phyloP scores from a whole-genome alignment of 345 rosid genomes.

The Passiflora organensis region DNA sequence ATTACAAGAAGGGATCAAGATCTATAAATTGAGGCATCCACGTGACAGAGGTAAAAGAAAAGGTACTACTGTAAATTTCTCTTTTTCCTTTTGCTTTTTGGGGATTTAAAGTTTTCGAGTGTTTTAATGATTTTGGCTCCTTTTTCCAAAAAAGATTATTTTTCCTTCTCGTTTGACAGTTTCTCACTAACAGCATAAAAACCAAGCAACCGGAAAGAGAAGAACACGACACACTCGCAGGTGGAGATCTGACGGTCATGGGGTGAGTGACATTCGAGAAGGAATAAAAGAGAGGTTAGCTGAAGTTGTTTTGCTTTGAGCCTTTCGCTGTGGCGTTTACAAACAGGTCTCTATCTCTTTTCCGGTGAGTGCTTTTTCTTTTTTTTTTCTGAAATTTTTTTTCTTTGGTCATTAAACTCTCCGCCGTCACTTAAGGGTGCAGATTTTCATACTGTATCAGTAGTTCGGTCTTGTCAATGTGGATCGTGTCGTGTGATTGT shows the following conservation, averaged over 20 bases:
- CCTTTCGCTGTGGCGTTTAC: not conserved
- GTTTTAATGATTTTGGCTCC: not conserved
- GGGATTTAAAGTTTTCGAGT: no score
- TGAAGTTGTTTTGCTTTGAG: constrained; percentile 1
- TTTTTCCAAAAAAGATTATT: not conserved
- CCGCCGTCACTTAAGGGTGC: not conserved
- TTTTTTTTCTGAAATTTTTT: not conserved
- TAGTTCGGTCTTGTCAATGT: not conserved
- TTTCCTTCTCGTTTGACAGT: constrained; percentile 12
- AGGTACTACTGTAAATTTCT: no score
- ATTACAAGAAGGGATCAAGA: no score
- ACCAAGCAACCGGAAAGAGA: constrained; percentile 21
- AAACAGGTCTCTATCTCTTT: not conserved
- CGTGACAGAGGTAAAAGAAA: no score
- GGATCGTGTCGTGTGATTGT: not conserved
- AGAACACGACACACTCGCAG: constrained; percentile 1
- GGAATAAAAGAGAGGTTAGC: constrained; percentile 10
- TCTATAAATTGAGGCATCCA: no score
- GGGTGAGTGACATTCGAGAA: constrained; percentile 25
- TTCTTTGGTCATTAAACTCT: not conserved
- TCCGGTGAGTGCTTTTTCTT: constrained; percentile 16
- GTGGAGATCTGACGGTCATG: constrained; percentile 35
- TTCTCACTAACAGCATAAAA: constrained; percentile 12
- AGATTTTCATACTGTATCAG: no score
- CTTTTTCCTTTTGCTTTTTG: not conserved